These are phyloP conservation scores for Litsea cubeba DNA, from an alignment of 164 flowering plant genomes.

Conservation along the genomic window DNA sequence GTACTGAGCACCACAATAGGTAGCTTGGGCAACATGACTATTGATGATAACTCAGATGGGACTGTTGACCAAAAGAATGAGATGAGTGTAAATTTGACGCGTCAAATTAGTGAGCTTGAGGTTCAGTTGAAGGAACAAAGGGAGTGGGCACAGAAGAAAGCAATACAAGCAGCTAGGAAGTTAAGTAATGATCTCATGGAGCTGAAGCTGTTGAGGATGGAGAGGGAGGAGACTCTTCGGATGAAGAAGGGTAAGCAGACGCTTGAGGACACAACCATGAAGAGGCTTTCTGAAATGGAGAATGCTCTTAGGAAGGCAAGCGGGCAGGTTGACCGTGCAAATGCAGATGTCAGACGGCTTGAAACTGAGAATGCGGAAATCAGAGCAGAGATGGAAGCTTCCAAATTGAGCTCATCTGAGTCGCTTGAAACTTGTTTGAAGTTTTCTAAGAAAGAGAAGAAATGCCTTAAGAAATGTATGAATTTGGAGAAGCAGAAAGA, in stretches of 20 bases:
- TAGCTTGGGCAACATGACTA: slow-evolving; percentile 74
- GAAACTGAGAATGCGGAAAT: slow-evolving; percentile 97
- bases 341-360: slow-evolving; percentile 77
- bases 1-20: slow-evolving; percentile 53
- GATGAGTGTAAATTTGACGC: slow-evolving; percentile 46
- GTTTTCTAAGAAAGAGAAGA: slow-evolving; percentile 89
- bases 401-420: slow-evolving; percentile 92
- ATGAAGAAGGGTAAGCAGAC: slow-evolving; percentile 86
- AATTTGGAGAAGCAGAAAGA: slow-evolving; percentile 90
- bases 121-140: slow-evolving; percentile 76
- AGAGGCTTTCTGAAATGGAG: slow-evolving; percentile 86
- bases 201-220: slow-evolving; percentile 79
- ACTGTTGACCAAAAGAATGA: slow-evolving; percentile 66
- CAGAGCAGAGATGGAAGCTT: slow-evolving; percentile 95
- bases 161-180: slow-evolving; percentile 97
- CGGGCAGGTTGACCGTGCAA: slow-evolving; percentile 87
- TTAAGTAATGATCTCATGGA: slow-evolving; percentile 85
- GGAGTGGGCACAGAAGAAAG: slow-evolving; percentile 98
- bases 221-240: slow-evolving; percentile 79
- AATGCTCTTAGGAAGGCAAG: slow-evolving; percentile 88
- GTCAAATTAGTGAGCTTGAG: slow-evolving; percentile 79
- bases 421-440: slow-evolving; percentile 67
- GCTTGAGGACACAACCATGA: slow-evolving; percentile 82
- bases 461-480: slow-evolving; percentile 68
- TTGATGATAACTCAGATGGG: slow-evolving; percentile 62